These are phyloP conservation scores for Eruca vesicaria DNA, from an alignment of 441 rosid genomes.

Conservation along the genomic window DNA sequence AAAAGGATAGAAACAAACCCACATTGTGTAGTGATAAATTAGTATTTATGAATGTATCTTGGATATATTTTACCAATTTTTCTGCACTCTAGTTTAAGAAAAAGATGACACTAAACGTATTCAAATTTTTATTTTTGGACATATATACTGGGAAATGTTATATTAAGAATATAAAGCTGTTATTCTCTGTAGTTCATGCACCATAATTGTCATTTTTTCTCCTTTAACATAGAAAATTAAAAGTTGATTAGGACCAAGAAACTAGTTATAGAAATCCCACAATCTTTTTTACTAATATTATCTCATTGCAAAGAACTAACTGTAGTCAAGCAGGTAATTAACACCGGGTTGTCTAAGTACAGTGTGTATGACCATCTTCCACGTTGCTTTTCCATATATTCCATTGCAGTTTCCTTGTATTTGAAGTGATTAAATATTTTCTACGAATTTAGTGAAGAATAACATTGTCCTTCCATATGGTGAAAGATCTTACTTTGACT, in stretches of 20 bases:
- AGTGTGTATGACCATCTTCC: constrained; percentile 10
- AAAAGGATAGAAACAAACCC: not conserved
- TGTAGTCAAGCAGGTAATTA: constrained; percentile 19
- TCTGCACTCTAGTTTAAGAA: constrained; percentile 8
- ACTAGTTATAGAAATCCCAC: not conserved
- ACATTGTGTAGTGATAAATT: not conserved
- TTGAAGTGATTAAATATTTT: not conserved
- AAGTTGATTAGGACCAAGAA: not conserved
- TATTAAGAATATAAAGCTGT: not conserved
- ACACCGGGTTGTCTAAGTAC: not conserved
- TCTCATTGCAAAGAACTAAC: not conserved
- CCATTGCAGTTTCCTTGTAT: constrained; percentile 2
- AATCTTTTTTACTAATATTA: not conserved
- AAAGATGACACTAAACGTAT: not conserved
- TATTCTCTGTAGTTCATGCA: constrained; percentile 12
- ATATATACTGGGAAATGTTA: not conserved
- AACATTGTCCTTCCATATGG: constrained; percentile 20
- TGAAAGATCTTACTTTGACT: constrained; percentile 22
- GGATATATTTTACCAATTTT: constrained; percentile 2
- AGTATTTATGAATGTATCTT: not conserved
- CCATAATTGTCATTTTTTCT: not conserved
- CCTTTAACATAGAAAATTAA: constrained; percentile 8
- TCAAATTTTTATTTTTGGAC: not conserved
- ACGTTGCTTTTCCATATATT: not conserved
- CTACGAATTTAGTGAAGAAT: constrained; percentile 18